Percentiles rank a stretch among this genome's conserved stretches.
Conservation (phyloP, 305 asterid genomes). For the Fraxinus velutina region DNA sequence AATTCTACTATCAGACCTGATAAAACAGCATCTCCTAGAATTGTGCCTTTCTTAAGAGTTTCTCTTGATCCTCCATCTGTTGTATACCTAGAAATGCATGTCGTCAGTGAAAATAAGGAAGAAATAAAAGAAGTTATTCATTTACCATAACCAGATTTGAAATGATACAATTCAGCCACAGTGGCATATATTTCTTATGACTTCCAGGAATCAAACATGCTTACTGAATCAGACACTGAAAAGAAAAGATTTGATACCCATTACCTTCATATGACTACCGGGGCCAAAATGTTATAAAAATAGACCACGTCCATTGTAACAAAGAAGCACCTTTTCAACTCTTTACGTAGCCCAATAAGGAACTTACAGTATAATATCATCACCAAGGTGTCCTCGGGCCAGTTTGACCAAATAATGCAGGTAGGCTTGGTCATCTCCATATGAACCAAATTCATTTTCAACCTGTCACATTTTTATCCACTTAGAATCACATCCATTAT, state of each 20-base stretch:
- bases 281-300: slow-evolving; percentile 11
- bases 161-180: slow-evolving; percentile 12
- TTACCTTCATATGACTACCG: neutral
- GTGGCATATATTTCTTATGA: neutral
- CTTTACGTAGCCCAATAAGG: neutral
- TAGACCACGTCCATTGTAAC: neutral
- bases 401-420: slow-evolving; percentile 72
- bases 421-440: slow-evolving; percentile 81
- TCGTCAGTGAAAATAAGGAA: slow-evolving; percentile 5
- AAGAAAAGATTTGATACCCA: neutral
- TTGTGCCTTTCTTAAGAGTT: slow-evolving; percentile 77
- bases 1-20: slow-evolving; percentile 50
- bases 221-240: neutral
- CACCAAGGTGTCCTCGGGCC: slow-evolving; percentile 72
- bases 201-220: slow-evolving; percentile 6
- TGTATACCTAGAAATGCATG: slow-evolving; percentile 61
- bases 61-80: slow-evolving; percentile 91
- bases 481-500: slow-evolving; percentile 31
- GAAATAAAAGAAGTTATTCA: neutral
- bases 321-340: slow-evolving; percentile 18
- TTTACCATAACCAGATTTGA: neutral
- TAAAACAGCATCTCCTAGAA: slow-evolving; percentile 69
- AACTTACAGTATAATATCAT: slow-evolving; percentile 69
- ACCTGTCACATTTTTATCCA: slow-evolving; percentile 48
- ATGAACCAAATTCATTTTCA: slow-evolving; percentile 96